Percentiles rank a stretch among this genome's conserved stretches.
Evolutionary conservation across 1,139 yeast genomes (phyloP).

Genomic region (Yamadazyma sp.): DNA sequence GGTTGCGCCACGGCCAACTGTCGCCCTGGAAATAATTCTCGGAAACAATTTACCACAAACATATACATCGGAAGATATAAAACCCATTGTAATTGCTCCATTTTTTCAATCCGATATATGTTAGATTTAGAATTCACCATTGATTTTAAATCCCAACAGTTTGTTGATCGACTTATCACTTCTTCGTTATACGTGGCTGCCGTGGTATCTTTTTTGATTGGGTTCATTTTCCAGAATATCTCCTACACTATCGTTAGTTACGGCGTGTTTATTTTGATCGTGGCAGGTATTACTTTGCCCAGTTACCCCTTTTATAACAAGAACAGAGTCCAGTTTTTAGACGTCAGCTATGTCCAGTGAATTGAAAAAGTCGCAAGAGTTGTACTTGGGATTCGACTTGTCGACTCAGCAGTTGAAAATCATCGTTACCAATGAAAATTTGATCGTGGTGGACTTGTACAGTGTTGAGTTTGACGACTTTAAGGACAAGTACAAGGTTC

Average conservation of each 20-base stretch:
- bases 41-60: constrained; percentile 2
- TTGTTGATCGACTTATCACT: constrained; percentile 29
- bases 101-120: too few relatives aligned
- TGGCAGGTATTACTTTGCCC: constrained; percentile 48
- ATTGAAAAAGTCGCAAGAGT: constrained; percentile 15
- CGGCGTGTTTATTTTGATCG: constrained; percentile 30
- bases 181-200: constrained; percentile 21
- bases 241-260: constrained; percentile 35
- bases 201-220: constrained; percentile 42
- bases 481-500: constrained; percentile 54
- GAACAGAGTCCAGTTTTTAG: constrained; percentile 45
- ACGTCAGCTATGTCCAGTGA: constrained; percentile 25
- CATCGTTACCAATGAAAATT: constrained; percentile 56
- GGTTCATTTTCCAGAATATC: constrained; percentile 45
- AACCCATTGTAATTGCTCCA: too few relatives aligned
- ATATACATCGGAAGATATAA: too few relatives aligned
- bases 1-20: too few relatives aligned
- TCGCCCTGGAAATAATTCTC: constrained; percentile 2
- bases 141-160: constrained; percentile 61
- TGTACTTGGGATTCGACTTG: constrained; percentile 75
- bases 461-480: constrained; percentile 71
- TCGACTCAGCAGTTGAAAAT: constrained; percentile 90
- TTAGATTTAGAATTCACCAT: constrained; percentile 52
- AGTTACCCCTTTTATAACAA: constrained; percentile 56
- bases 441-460: constrained; percentile 56